Evolutionary conservation across 2,329 filamentous ascomycete genomes (phyloP), one percentile per base, ranked within the genome.

Genomic region (Botrytis cinerea): DNA sequence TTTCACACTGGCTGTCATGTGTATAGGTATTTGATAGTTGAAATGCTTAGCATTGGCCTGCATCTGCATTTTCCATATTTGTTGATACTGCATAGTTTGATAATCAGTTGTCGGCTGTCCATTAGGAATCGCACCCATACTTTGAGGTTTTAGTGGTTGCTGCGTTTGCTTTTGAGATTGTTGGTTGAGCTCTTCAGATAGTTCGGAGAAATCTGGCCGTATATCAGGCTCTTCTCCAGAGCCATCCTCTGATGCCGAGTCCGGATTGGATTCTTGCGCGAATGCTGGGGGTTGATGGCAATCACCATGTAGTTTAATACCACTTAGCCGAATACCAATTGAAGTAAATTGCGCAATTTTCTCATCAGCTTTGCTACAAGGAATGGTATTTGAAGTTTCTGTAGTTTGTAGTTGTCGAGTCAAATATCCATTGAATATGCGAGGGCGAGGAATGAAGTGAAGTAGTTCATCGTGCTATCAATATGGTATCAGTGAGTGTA

Each of bases 391-490:
- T 54, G 25, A 10, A 10, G 2, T 28, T 54, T 28, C 35, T 1
- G 22, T 35, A n/a, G 9, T 2, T 9, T 54, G 4, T 40, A 28
- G 18, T 22, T 67, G 64, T 54, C 14, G 64, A 54, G 46, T 10
- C 3, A 18, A 9, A 40, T 25, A 40, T 16, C 35, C n/a, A 28
- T 40, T 40, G 46, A 20, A 18, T 16, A 40, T 54, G 14, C 25
- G 51, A 54, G 46, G 35, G 35, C 32, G 35, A 51, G 35, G 46
- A 16, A 54, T 67, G 32, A 28, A 67, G 22, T 67, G 64, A 5
- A 67, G 32, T 67, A 67, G 32, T 54, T 54, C 64, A 54, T 67
- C 8, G 45, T 22, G 25, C 64, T 67, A 28, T n/a, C 25, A 18
- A 40, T 8, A 28, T 9, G 10, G 22, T n/a, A 28, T 67, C 10